Base-by-base conservation (phyloP, 257 asterid species). In the Pogostemon cablin region DNA sequence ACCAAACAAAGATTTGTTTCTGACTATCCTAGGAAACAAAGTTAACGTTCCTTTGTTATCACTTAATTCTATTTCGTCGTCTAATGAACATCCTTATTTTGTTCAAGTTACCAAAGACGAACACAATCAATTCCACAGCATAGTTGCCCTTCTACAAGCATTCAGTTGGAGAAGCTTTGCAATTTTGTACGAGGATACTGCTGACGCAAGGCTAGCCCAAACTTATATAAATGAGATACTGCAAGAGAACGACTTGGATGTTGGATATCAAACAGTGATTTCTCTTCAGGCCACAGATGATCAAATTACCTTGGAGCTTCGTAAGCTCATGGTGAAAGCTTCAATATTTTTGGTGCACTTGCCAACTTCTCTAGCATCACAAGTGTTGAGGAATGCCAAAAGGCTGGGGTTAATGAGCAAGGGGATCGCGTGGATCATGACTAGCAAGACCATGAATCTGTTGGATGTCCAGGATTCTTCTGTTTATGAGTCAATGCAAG, bases 381-480 rank as follows among this genome's bases (percentile, higher is more conserved):
- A 37, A 54, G 69, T 85, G 46, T 77, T 85, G 69, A 9, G 8
- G 44, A 69, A 32, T 32, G 81, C 84, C 1, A 79, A 74, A 64
- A 50, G 32, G 68, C 72, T 85, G 1, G 81, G 81, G 41, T 76
- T 82, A 87, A 74, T 76, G 81, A 65, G 69, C 64, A 72, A 69
- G 57, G 87, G 84, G 42, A 76, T 60, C 66, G 85, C 81, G 8
- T 85, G 90, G 90, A 67, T 85, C 5, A 46, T 77, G 46, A 85
- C 85, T 4, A 79, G 75, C 68, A 81, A 71, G 71, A 67, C 78
- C 60, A 85, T 81, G 86, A 53, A 85, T 58, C 71, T 69, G 7
- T 38, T 77, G 39, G 64, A 68, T 7, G 52, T 69, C 47, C 35
- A 57, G 55, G 82, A 80, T 52, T 58, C 73, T 67, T 68, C 69